Percentiles rank a stretch among this genome's conserved stretches.
Evolutionary conservation across 1,139 yeast genomes (phyloP).

Genomic region (Yamadazyma spencermartinsiae): DNA sequence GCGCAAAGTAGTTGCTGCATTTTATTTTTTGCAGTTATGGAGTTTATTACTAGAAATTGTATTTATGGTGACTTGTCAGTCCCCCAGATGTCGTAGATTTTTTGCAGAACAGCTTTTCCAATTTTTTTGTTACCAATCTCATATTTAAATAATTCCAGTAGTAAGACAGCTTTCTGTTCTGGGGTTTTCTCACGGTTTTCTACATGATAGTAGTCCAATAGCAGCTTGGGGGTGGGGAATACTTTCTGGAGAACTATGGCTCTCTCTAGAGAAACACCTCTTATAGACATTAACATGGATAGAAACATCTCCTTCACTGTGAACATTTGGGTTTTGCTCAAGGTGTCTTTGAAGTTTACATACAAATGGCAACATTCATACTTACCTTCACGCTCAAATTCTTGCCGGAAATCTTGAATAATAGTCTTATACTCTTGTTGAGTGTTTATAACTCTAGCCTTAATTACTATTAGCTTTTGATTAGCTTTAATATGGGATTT

Average conservation of each 20-base stretch:
- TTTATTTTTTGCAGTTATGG: too few relatives aligned
- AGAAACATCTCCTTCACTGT: constrained; percentile 78
- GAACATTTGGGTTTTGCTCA: constrained; percentile 69
- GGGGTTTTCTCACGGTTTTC: constrained; percentile 15
- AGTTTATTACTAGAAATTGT: not conserved
- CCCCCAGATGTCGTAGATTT: constrained; percentile 66
- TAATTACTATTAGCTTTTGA: constrained; percentile 44
- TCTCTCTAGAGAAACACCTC: constrained; percentile 82
- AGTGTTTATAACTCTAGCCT: constrained; percentile 48
- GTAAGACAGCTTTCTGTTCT: constrained; percentile 38
- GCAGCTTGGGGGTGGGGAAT: constrained; percentile 61
- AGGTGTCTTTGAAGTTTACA: constrained; percentile 63
- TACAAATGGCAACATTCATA: constrained; percentile 64
- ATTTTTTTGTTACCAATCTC: constrained; percentile 65
- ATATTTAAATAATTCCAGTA: constrained; percentile 45
- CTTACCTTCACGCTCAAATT: constrained; percentile 33
- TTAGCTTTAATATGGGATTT: constrained; percentile 30
- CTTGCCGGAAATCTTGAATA: constrained; percentile 40
- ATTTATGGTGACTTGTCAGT: not conserved
- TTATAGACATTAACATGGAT: constrained; percentile 72
- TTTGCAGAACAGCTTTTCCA: constrained; percentile 58
- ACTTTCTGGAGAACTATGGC: constrained; percentile 72
- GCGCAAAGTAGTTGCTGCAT: too few relatives aligned
- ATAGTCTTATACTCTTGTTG: constrained; percentile 53
- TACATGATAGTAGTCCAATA: constrained; percentile 39